Conservation (phyloP, 2,329 filamentous ascomycete genomes). For the Knoxdaviesia capensis region DNA sequence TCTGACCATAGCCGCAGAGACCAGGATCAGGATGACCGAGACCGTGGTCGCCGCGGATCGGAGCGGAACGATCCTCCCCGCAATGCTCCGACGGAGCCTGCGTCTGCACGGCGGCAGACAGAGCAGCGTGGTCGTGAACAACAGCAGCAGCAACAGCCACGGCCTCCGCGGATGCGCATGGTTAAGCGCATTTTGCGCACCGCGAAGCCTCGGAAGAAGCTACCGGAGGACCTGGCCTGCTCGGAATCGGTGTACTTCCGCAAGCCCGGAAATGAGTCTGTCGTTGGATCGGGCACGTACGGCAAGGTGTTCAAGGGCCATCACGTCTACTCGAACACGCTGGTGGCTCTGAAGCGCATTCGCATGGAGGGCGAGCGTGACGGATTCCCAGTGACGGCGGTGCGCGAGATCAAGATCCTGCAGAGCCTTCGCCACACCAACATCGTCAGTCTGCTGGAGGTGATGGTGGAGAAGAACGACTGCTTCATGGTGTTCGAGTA, state of each 20-base stretch:
- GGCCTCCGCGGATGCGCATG: conserved; percentile 33
- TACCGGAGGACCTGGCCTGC: conserved; percentile 50
- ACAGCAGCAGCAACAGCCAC: conserved; percentile 9
- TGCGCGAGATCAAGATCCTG: conserved; percentile 80
- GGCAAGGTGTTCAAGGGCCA: conserved; percentile 90
- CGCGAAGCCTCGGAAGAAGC: conserved; percentile 47
- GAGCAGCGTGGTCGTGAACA: conserved; percentile 1
- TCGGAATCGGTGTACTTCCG: conserved; percentile 87
- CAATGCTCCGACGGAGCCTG: conserved; percentile 31
- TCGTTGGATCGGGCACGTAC: conserved; percentile 88
- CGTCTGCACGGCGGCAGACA: conserved; percentile 18
- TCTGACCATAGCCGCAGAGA: conserved; percentile 10
- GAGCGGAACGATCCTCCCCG: conserved; percentile 19
- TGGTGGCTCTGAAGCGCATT: conserved; percentile 77
- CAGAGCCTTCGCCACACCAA: conserved; percentile 69
- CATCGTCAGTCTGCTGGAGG: conserved; percentile 66
- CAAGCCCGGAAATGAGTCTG: conserved; percentile 93
- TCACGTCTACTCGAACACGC: conserved; percentile 71
- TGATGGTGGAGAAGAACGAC: conserved; percentile 97
- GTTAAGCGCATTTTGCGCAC: conserved; percentile 51
- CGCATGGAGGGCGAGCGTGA: conserved; percentile 86
- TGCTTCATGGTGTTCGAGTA: conserved; percentile 99
- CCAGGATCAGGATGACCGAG: conserved; percentile 7
- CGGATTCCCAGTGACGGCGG: conserved; percentile 77
- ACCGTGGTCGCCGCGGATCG: conserved; percentile 13